Conservation (phyloP, 805 yeast genomes). For the Saccharomycodes ludwigii region DNA sequence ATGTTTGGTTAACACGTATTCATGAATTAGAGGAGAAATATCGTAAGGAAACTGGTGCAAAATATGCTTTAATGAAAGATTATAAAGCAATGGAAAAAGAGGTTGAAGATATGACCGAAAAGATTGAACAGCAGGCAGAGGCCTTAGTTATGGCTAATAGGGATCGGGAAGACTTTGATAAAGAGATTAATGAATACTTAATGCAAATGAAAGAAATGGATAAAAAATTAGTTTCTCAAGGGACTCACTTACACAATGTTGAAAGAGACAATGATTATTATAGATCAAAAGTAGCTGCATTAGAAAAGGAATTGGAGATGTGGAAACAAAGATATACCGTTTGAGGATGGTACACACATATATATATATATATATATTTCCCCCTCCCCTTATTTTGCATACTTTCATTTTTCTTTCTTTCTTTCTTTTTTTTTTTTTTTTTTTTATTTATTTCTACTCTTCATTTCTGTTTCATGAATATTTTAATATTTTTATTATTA, state of each 20-base stretch:
- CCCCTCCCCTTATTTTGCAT: conserved; percentile 1
- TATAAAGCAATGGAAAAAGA: conserved; percentile 38
- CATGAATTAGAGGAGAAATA: conserved; percentile 39
- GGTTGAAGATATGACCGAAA: conserved; percentile 39
- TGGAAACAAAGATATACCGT: conserved; percentile 33
- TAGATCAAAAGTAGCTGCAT: conserved; percentile 37
- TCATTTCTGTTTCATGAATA: not conserved
- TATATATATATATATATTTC: not conserved
- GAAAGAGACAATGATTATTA: conserved; percentile 46
- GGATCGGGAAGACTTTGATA: conserved; percentile 45
- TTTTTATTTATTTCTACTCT: not conserved
- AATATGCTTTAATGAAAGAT: conserved; percentile 40
- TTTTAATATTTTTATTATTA: too few species aligned
- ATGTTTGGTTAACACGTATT: conserved; percentile 46
- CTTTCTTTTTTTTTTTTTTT: not conserved
- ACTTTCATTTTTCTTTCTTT: not conserved
- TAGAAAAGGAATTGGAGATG: conserved; percentile 46
- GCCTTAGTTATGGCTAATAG: conserved; percentile 42
- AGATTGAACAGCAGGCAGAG: conserved; percentile 37
- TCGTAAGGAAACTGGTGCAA: conserved; percentile 32
- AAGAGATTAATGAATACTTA: conserved; percentile 34
- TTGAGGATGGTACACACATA: conserved; percentile 10
- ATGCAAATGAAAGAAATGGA: conserved; percentile 32
- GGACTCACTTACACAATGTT: conserved; percentile 30
- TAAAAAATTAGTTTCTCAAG: conserved; percentile 32